Base-by-base conservation (phyloP, 2,329 filamentous ascomycete species). In the Myriosclerotinia scirpicola region DNA sequence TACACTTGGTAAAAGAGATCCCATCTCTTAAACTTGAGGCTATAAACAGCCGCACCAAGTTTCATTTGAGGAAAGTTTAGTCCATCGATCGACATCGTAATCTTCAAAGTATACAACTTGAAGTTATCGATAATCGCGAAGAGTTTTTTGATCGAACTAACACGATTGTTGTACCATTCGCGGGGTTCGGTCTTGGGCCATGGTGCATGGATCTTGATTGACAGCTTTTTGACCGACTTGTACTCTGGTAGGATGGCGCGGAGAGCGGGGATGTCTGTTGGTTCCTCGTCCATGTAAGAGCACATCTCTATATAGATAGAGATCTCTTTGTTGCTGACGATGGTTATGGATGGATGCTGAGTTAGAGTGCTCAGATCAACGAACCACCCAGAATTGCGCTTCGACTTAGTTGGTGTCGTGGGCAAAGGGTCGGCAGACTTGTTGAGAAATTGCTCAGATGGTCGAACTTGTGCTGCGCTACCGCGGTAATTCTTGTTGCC, bases 61-160 rank as follows among this genome's bases (percentile, higher is more conserved):
- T 58, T 58, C 22, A 58, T 58, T 17, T 58, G 40, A 2, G 55
- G 55, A 14, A 58, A 58, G 26, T 46, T 58, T 1, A n/a, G 20
- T 34, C 9, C 22, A 42, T 58, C 38, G 7, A 58, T 11, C 1
- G 54, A 44, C 54, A 58, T 30, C 11, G 22, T 30, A 3, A 44
- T 14, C 14, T 44, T 44, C 5, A 58, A 22, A 4, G 9, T 30
- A 9, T 30, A 30, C 15, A 58, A 30, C 1, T 20, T 15, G 5
- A 58, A 44, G 5, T 4, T n/a, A 14, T 58, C 9, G 40, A 58
- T 44, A 5, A 58, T 58, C 2, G 38, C 54, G 14, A 58, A 58
- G 0, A 44, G 38, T 6, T 58, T 44, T 17, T 58, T 44, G 3
- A n/a, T 44, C 1, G 9, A 30, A 9, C 38, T 20, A 1, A 58